Evolutionary conservation across 2,329 filamentous ascomycete species (phyloP), one percentile per base, ranked within the genome.

Genomic region (Scleromitrula shiraiana): DNA sequence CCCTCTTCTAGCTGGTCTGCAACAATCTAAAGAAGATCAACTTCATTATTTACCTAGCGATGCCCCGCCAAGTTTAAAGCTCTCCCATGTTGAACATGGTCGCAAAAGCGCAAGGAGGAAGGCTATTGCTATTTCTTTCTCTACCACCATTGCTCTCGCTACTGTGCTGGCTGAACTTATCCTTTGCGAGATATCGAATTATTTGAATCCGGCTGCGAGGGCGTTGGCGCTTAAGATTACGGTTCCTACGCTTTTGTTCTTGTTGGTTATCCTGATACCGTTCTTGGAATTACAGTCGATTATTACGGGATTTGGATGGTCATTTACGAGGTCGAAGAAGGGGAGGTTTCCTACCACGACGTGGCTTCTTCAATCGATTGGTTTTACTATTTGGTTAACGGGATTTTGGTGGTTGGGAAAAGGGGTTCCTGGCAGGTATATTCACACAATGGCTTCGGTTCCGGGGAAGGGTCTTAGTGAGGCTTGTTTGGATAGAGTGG

Each of bases 131-230:
- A 67, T 76, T 49, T 80, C 85, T 1, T 94, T 94, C 65, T 82
- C 85, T 6, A 76, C 80, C 1, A 94, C 86, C 8, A 78, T 93
- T 29, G 87, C 80, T 1, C 73, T 94, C 7, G 84, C 88, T 5
- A 77, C 83, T 30, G 85, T 91, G 1, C 71, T 95, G 38, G 87
- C 82, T 2, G 83, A 90, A 66, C 69, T 95, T 56, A 85, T 95
- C 38, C 74, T 95, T 7, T 88, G 86, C 58, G 88, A 95, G 66
- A 87, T 95, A 36, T 81, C 85, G 22, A 86, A 88, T 59, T 74
- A 84, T 5, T 74, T 88, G n/a, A 76, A 83, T 54, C 74, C 80
- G 6, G 70, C 72, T 26, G 86, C 85, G 10, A 74, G 88, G 50
- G 77, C 76, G 19, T 62, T 84, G 23, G 86, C 83, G 19, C 71